Percentiles rank a stretch among this genome's conserved stretches.
Evolutionary conservation across 108 stramenopile genomes (phyloP).

Genomic region (Cyclostephanos invisitatus): DNA sequence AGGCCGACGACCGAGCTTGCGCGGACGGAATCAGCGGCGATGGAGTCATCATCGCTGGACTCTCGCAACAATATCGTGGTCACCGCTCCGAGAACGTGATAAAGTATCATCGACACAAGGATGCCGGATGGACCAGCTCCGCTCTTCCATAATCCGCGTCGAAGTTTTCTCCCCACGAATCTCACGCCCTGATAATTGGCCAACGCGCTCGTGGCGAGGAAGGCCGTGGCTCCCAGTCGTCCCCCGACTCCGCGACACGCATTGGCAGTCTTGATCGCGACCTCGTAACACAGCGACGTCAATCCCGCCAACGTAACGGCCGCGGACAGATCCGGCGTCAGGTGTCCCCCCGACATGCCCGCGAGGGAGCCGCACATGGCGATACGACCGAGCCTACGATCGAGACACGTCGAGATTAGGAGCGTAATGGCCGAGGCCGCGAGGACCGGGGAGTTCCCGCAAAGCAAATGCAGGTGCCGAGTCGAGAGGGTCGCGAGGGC

Average conservation of each 20-base stretch:
- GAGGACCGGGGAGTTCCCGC: slow-evolving; percentile 51
- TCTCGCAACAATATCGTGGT: slow-evolving; percentile 66
- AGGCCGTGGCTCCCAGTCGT: slow-evolving; percentile 58
- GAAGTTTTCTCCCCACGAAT: slow-evolving; percentile 39
- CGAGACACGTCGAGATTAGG: slow-evolving; percentile 43
- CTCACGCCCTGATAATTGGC: slow-evolving; percentile 49
- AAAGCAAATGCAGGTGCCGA: slow-evolving; percentile 45
- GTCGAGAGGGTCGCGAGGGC: slow-evolving; percentile 44
- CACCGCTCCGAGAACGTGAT: slow-evolving; percentile 54
- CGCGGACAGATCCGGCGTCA: slow-evolving; percentile 27
- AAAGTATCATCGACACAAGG: slow-evolving; percentile 41
- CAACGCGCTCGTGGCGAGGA: slow-evolving; percentile 50
- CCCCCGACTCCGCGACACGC: slow-evolving; percentile 52
- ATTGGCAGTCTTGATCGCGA: slow-evolving; percentile 51
- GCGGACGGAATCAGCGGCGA: slow-evolving; percentile 61
- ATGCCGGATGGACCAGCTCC: slow-evolving; percentile 28
- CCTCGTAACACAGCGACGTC: slow-evolving; percentile 51
- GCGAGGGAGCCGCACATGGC: slow-evolving; percentile 67
- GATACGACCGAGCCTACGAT: slow-evolving; percentile 54
- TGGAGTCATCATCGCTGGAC: slow-evolving; percentile 57
- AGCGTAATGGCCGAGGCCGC: slow-evolving; percentile 50
- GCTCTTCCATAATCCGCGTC: slow-evolving; percentile 37
- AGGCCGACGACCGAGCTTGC: slow-evolving; percentile 60
- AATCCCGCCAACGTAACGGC: slow-evolving; percentile 39
- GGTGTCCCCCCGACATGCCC: slow-evolving; percentile 53